These are phyloP conservation scores for Lipomyces yarrowii DNA, from an alignment of 1,139 yeast species.

Conservation along the genomic window DNA sequence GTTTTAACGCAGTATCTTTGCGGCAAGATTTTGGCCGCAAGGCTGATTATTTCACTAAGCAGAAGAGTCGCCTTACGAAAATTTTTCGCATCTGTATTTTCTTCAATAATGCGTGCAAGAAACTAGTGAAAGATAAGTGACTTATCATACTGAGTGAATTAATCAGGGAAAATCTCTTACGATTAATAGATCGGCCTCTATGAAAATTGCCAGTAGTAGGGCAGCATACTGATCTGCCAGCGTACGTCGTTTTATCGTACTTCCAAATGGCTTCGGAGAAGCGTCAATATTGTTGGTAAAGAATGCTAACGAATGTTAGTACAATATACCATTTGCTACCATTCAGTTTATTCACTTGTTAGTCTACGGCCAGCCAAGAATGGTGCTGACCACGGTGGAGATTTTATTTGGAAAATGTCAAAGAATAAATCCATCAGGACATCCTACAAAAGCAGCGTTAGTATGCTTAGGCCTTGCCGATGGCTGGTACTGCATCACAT, in stretches of 20 bases:
- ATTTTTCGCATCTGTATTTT: conserved; percentile 50
- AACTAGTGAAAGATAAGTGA: conserved; percentile 29
- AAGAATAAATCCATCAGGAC: conserved; percentile 58
- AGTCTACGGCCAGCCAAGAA: conserved; percentile 44
- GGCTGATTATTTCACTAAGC: conserved; percentile 60
- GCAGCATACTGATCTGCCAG: conserved; percentile 62
- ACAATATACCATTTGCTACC: not conserved
- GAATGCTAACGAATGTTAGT: not conserved
- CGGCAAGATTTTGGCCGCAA: conserved; percentile 61
- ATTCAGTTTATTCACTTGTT: conserved; percentile 31
- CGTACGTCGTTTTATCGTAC: conserved; percentile 15
- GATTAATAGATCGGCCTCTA: conserved; percentile 59
- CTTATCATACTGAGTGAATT: not conserved
- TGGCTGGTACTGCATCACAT: not conserved
- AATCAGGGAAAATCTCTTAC: conserved; percentile 1
- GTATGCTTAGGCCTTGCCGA: not conserved
- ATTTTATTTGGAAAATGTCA: conserved; percentile 64
- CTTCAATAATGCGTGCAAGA: conserved; percentile 54
- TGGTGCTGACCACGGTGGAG: conserved; percentile 60
- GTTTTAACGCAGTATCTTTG: conserved; percentile 38
- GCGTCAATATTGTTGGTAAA: not conserved
- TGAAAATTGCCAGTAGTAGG: conserved; percentile 54
- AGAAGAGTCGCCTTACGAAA: conserved; percentile 64
- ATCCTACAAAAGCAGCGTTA: conserved; percentile 13
- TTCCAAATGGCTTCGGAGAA: conserved; percentile 4